phyloP scores from a whole-genome alignment of 148 eudicot genomes.

The Fagopyrum tataricum region DNA sequence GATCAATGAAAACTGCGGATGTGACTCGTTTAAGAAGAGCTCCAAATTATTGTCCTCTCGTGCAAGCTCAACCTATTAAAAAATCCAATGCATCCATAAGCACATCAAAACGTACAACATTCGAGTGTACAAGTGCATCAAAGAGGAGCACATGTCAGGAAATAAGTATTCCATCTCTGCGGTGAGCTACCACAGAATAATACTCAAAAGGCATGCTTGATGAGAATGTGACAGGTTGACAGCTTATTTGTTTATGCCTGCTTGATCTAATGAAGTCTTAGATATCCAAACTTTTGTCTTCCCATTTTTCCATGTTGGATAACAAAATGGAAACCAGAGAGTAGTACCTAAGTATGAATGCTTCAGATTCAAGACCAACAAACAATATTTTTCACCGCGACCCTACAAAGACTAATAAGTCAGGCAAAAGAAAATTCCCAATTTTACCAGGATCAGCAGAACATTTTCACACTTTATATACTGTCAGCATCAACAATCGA shows the following conservation, averaged over 20 bases:
- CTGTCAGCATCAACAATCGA: not conserved
- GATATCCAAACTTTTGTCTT: not conserved
- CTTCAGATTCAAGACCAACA: not conserved
- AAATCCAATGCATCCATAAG: not conserved
- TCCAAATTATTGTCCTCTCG: conserved; percentile 53
- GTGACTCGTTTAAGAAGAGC: conserved; percentile 62
- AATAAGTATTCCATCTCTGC: not conserved
- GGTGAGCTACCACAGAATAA: not conserved
- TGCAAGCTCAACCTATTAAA: conserved; percentile 70
- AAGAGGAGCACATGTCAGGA: not conserved
- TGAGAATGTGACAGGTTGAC: too few relatives aligned
- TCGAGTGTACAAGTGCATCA: not conserved
- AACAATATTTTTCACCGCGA: not conserved
- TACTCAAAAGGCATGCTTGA: not conserved
- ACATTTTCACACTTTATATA: not conserved
- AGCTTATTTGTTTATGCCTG: too few relatives aligned
- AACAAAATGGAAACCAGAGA: not conserved
- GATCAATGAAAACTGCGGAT: conserved; percentile 67
- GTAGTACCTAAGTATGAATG: not conserved
- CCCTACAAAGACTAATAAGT: not conserved
- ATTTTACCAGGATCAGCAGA: not conserved
- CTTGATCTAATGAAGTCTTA: too few relatives aligned
- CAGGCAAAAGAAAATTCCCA: not conserved
- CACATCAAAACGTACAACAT: not conserved
- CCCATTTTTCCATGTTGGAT: not conserved